Evolutionary conservation across 768 basidiomycete species (phyloP).

Genomic region (Boletales sp.): DNA sequence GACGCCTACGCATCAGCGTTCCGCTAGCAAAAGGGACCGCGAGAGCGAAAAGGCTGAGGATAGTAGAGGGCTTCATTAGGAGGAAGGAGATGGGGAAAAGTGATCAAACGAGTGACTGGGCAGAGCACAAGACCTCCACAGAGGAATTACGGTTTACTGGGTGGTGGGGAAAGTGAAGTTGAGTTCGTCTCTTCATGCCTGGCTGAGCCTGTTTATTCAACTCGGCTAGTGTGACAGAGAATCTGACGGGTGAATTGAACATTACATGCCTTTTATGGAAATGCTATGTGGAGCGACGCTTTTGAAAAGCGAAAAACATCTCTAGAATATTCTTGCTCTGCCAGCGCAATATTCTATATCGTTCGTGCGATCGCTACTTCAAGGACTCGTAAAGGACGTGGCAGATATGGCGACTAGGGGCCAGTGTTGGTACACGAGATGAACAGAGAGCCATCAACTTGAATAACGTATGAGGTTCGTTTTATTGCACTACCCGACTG

Average conservation of each 20-base stretch:
- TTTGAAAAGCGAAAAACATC: neutral
- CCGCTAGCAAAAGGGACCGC: conserved; percentile 32
- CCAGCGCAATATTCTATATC: too few relatives aligned
- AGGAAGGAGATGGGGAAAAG: neutral
- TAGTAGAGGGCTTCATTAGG: conserved; percentile 25
- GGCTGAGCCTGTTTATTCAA: conserved; percentile 11
- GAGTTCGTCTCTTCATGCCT: neutral
- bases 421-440: too few relatives aligned
- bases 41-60: conserved; percentile 34
- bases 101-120: conserved; percentile 21
- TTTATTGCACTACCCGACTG: too few relatives aligned
- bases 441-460: too few relatives aligned
- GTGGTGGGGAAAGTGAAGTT: conserved; percentile 1
- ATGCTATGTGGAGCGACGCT: neutral
- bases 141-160: conserved; percentile 1
- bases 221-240: conserved; percentile 22
- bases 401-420: too few relatives aligned
- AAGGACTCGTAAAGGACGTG: too few relatives aligned
- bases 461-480: too few relatives aligned
- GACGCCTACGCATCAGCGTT: conserved; percentile 29
- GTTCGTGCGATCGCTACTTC: too few relatives aligned
- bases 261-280: too few relatives aligned
- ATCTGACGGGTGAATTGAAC: neutral
- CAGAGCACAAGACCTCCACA: conserved; percentile 8
- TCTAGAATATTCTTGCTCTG: too few relatives aligned